Percentiles rank a stretch among this genome's conserved stretches.
These are phyloP conservation scores for Waltiozyma solani DNA, from an alignment of 1,139 yeast genomes.

Conservation along the genomic window DNA sequence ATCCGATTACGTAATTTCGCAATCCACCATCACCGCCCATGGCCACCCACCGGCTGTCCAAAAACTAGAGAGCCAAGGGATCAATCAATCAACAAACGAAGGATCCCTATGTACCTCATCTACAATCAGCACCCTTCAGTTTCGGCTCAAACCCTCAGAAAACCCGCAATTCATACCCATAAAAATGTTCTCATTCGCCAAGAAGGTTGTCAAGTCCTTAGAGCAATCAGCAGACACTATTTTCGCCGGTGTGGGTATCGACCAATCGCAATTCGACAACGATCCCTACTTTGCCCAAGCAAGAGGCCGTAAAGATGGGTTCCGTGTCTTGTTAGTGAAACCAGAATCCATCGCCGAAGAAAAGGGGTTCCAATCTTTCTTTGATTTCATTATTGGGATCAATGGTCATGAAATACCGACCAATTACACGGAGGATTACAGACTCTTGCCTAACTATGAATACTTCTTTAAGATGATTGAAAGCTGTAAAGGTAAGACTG, in stretches of 20 bases:
- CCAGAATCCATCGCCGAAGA: constrained; percentile 31
- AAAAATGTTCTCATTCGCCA: constrained; percentile 84
- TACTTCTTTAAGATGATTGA: constrained; percentile 21
- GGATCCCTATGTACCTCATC: no score
- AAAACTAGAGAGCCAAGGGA: no score
- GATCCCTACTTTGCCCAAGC: constrained; percentile 48
- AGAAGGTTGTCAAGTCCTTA: constrained; percentile 66
- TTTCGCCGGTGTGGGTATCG: constrained; percentile 22
- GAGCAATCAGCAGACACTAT: constrained; percentile 39
- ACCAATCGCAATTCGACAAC: constrained; percentile 18
- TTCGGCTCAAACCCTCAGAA: no score
- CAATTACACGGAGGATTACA: constrained; percentile 25
- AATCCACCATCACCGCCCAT: no score
- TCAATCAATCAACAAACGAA: no score
- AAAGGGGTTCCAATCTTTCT: constrained; percentile 67
- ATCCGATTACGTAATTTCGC: no score
- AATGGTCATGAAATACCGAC: constrained; percentile 68
- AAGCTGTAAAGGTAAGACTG: constrained; percentile 24
- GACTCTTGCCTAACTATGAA: constrained; percentile 27
- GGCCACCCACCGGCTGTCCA: no score
- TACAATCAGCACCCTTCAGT: no score
- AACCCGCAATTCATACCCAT: no score
- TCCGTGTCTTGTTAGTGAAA: constrained; percentile 43
- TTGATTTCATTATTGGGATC: constrained; percentile 73
- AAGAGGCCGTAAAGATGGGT: constrained; percentile 34